Conservation (phyloP, 1,284 basidiomycete genomes). For the Earliella scabrosa region DNA sequence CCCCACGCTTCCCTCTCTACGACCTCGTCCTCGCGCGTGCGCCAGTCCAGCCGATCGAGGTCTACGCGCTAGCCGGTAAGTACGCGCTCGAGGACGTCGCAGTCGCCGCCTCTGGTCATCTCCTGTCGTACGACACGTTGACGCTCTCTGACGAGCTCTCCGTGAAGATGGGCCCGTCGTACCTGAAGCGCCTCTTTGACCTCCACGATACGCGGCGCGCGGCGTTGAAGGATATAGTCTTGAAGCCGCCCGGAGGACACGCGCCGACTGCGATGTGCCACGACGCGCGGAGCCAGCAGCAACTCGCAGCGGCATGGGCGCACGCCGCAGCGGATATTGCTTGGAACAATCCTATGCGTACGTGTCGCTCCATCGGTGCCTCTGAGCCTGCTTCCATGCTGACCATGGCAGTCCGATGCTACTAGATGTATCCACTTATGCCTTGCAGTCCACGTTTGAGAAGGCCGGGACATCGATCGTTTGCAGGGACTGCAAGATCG, state of each 20-base stretch:
- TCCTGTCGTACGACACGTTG: constrained; percentile 35
- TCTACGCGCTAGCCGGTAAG: constrained; percentile 39
- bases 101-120: constrained; percentile 35
- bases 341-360: constrained; percentile 30
- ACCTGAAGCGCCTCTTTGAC: constrained; percentile 41
- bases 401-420: no score
- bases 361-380: no score
- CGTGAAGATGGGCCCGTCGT: constrained; percentile 37
- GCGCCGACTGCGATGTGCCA: constrained; percentile 31
- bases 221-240: constrained; percentile 38
- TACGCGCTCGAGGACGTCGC: constrained; percentile 38
- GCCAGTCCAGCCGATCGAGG: constrained; percentile 34
- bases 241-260: constrained; percentile 36
- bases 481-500: constrained; percentile 56
- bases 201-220: constrained; percentile 41
- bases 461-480: constrained; percentile 15
- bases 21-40: constrained; percentile 34
- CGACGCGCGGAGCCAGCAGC: constrained; percentile 29
- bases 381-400: no score
- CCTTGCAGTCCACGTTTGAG: constrained; percentile 29
- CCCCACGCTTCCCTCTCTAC: constrained; percentile 28
- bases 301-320: constrained; percentile 36
- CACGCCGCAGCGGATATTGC: constrained; percentile 35
- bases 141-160: constrained; percentile 38
- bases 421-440: constrained; percentile 28